These are phyloP conservation scores for Kluyveromyces siamensis DNA, from an alignment of 805 yeast species.

Conservation along the genomic window DNA sequence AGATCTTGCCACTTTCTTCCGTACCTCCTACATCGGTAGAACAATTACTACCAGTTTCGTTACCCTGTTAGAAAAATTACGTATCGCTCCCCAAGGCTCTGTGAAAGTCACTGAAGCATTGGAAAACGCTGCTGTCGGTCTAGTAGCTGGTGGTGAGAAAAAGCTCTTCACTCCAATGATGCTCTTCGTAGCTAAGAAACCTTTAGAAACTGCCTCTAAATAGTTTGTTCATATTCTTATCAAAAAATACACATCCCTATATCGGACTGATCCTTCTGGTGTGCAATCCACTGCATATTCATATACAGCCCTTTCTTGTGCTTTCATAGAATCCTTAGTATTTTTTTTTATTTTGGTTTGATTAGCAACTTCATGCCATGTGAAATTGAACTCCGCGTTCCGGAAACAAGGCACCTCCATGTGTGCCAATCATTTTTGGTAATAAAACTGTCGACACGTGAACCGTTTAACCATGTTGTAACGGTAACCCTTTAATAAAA, in stretches of 20 bases:
- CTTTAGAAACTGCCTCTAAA: constrained; percentile 27
- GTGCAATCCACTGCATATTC: too few species aligned
- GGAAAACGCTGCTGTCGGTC: constrained; percentile 93
- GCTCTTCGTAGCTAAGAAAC: constrained; percentile 85
- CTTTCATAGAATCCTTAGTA: too few species aligned
- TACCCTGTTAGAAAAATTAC: constrained; percentile 71
- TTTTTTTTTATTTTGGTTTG: too few species aligned
- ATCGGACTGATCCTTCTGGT: too few species aligned
- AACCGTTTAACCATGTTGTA: too few species aligned
- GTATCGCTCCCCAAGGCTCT: constrained; percentile 90
- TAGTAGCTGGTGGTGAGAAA: constrained; percentile 86
- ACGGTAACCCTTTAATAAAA: too few species aligned
- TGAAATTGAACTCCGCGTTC: too few species aligned
- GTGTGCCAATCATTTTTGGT: too few species aligned
- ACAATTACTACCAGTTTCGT: constrained; percentile 71
- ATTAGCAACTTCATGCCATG: too few species aligned
- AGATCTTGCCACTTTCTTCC: constrained; percentile 75
- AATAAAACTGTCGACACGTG: too few species aligned
- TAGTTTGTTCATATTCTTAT: constrained; percentile 6
- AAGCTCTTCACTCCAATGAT: constrained; percentile 96
- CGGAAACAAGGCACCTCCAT: too few species aligned
- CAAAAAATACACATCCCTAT: not conserved
- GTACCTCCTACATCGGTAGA: constrained; percentile 86
- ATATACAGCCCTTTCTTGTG: too few species aligned
- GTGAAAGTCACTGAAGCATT: constrained; percentile 83